Evolutionary conservation across 2,329 filamentous ascomycete genomes (phyloP).

Genomic region (Epichloe bromicola): DNA sequence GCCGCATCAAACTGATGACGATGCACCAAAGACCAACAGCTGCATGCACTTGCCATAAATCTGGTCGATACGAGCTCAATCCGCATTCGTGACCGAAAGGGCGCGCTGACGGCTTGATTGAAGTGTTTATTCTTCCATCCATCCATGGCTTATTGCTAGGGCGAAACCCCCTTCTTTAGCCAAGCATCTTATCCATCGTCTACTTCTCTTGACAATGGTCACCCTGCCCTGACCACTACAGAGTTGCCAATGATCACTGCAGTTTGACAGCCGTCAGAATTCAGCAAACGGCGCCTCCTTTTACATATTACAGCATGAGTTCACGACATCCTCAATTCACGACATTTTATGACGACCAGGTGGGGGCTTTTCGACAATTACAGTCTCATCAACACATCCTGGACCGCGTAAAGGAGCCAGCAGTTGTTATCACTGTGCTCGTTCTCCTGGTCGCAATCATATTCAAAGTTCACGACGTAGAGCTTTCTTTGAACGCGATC

Average conservation of each 20-base stretch:
- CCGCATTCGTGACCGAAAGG: background rate
- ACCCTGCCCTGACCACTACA: slow-evolving; percentile 5
- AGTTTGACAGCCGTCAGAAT: slow-evolving; percentile 9
- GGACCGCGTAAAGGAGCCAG: slow-evolving; percentile 22
- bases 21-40: background rate
- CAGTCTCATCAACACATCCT: slow-evolving; percentile 13
- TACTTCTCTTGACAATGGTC: slow-evolving; percentile 9
- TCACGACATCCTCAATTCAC: slow-evolving; percentile 19
- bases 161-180: background rate
- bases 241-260: slow-evolving; percentile 4
- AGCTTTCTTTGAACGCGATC: slow-evolving; percentile 17
- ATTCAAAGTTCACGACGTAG: slow-evolving; percentile 22
- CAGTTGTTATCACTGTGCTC: slow-evolving; percentile 21
- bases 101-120: background rate
- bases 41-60: background rate
- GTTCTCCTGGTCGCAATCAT: slow-evolving; percentile 20
- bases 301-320: slow-evolving; percentile 20
- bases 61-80: background rate
- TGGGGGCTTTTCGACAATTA: slow-evolving; percentile 20
- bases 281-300: slow-evolving; percentile 2
- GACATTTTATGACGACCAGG: slow-evolving; percentile 23
- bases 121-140: background rate
- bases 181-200: background rate
- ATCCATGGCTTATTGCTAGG: background rate
- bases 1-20: slow-evolving; percentile 4